These are phyloP conservation scores for Hypoxylon sp. DNA, from an alignment of 2,329 filamentous ascomycete species.

Conservation along the genomic window DNA sequence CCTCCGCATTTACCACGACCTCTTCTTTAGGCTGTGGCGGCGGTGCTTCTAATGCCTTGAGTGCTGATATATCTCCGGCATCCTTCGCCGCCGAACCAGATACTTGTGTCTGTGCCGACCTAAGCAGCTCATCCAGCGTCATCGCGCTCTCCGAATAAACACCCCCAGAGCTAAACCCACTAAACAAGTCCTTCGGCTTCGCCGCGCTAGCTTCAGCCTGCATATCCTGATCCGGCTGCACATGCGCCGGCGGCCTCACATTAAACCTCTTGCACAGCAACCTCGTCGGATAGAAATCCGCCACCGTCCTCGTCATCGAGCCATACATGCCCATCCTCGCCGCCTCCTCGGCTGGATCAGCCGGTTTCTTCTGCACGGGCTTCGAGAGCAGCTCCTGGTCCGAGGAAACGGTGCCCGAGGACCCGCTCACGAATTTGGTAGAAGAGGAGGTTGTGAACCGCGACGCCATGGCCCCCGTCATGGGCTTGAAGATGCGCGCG, in stretches of 20 bases:
- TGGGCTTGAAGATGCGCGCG: constrained; percentile 85
- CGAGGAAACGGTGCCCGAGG: constrained; percentile 29
- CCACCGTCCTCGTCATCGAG: constrained; percentile 80
- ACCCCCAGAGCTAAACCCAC: neutral
- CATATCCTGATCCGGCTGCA: constrained; percentile 67
- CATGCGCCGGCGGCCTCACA: constrained; percentile 81
- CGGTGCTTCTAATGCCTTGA: constrained; percentile 21
- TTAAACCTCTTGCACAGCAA: constrained; percentile 96
- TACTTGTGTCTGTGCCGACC: constrained; percentile 47
- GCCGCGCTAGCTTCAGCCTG: constrained; percentile 39
- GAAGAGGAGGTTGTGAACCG: constrained; percentile 80
- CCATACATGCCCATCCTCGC: constrained; percentile 95
- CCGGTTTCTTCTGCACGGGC: constrained; percentile 71
- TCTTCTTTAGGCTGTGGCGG: constrained; percentile 36
- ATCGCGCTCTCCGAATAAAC: constrained; percentile 45
- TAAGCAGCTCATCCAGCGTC: constrained; percentile 54
- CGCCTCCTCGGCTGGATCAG: constrained; percentile 87
- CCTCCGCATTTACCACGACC: constrained; percentile 75
- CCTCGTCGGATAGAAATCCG: constrained; percentile 83
- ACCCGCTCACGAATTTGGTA: constrained; percentile 46
- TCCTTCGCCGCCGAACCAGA: neutral
- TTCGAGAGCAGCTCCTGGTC: constrained; percentile 58
- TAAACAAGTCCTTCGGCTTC: constrained; percentile 38
- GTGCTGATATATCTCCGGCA: neutral
- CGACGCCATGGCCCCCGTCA: constrained; percentile 92